phyloP scores from a whole-genome alignment of 2,329 filamentous ascomycete genomes.

The Sarocladium kiliense region DNA sequence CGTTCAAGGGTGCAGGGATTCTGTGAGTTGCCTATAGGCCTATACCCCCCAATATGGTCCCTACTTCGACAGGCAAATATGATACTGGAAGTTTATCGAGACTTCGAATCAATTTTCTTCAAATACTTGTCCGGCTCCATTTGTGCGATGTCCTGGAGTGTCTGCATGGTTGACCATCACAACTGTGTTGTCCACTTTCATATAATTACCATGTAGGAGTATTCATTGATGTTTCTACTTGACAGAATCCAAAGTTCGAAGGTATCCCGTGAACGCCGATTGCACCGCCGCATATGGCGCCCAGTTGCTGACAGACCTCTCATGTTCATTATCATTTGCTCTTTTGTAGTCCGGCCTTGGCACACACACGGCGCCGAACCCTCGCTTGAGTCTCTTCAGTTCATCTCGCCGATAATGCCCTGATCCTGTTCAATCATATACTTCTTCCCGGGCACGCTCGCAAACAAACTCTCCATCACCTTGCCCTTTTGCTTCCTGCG shows the following conservation, averaged over 20 bases:
- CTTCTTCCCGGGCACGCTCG: constrained; percentile 31
- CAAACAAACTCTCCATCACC: constrained; percentile 75
- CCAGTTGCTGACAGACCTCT: no score
- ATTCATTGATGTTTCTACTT: no score
- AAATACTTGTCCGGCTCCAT: neutral
- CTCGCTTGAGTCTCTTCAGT: neutral
- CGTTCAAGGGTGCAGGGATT: constrained; percentile 35
- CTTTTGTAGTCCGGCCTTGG: no score
- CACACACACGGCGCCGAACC: no score
- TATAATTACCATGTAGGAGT: no score
- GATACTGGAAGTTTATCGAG: neutral
- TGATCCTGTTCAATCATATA: constrained; percentile 24
- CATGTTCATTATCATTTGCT: no score
- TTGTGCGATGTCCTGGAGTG: neutral
- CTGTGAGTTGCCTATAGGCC: constrained; percentile 33
- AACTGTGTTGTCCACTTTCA: no score
- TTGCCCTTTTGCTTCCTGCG: constrained; percentile 77
- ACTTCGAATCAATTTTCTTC: neutral
- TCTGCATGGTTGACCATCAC: neutral
- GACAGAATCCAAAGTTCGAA: no score
- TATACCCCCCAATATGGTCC: constrained; percentile 34
- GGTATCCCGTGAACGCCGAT: no score
- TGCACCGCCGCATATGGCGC: no score
- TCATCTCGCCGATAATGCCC: constrained; percentile 8
- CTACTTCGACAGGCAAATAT: constrained; percentile 26